These are phyloP conservation scores for Aechmea fasciata DNA, from an alignment of 176 grass and related monocot genomes.

Conservation along the genomic window DNA sequence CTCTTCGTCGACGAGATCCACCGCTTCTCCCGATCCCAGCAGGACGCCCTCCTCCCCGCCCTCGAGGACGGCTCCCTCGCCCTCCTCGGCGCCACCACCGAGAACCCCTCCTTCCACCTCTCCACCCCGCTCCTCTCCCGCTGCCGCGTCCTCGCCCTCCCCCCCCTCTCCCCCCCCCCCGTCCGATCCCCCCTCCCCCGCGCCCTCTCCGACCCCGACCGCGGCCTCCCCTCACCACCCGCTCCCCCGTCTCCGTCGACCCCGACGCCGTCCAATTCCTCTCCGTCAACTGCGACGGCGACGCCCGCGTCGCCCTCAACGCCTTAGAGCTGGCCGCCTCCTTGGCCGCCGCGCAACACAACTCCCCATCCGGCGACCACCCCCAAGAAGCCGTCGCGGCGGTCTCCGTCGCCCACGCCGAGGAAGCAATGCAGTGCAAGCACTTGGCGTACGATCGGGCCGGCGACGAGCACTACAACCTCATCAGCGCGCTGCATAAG, in stretches of 20 bases:
- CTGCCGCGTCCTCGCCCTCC: slow-evolving; percentile 33
- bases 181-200: slow-evolving; percentile 22
- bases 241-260: neutral
- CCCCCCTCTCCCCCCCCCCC: slow-evolving; percentile 22
- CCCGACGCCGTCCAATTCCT: slow-evolving; percentile 37
- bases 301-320: slow-evolving; percentile 38
- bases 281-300: slow-evolving; percentile 32
- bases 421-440: slow-evolving; percentile 49
- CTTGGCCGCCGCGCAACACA: slow-evolving; percentile 8
- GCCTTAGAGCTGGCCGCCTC: slow-evolving; percentile 30
- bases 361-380: neutral
- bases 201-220: slow-evolving; percentile 23
- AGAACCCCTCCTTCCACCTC: slow-evolving; percentile 46
- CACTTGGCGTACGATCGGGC: slow-evolving; percentile 42
- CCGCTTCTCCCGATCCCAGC: slow-evolving; percentile 36
- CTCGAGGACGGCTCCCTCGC: slow-evolving; percentile 34
- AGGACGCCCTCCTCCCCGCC: slow-evolving; percentile 38
- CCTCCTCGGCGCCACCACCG: slow-evolving; percentile 33
- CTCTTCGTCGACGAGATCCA: slow-evolving; percentile 49
- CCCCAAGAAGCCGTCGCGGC: neutral
- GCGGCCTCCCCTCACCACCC: slow-evolving; percentile 25
- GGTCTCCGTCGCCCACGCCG: slow-evolving; percentile 31
- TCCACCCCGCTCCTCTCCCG: slow-evolving; percentile 40
- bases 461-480: slow-evolving; percentile 44
- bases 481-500: slow-evolving; percentile 46